Evolutionary conservation across 1,139 yeast genomes (phyloP), one percentile per base, ranked within the genome.

Genomic region (Suhomyces chickasaworum): DNA sequence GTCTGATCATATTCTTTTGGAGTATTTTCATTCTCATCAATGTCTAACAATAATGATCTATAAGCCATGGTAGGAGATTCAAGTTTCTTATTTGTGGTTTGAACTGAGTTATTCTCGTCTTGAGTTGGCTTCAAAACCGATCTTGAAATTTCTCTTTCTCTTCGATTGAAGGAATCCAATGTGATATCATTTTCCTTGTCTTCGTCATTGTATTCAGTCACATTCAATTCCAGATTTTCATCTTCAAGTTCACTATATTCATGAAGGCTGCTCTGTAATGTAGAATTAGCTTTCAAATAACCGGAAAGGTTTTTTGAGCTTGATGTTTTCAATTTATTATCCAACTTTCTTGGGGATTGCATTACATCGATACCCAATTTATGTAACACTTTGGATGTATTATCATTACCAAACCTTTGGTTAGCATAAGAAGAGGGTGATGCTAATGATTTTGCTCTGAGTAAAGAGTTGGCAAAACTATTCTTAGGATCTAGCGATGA

Each of bases 291-390:
- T 13, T 39, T 44, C 49, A 70, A 60, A 48, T 69, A 64, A 29
- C 66, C 60, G 3, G 78, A 63, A 38, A 78, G 71, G 49, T 72
- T 65, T 50, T 68, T 74, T 2, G 80, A 75, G 42, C 78, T 72
- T 4, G 79, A 72, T 23, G 79, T 73, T 52, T 76, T 73, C 45
- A 70, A 57, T 41, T 56, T 57, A n/a, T 63, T 53, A 32, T 52
- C 52, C n/a, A 65, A 52, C 42, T 53, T 59, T 18, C 53, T 40
- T n/a, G 70, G 65, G 34, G 60, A 53, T 43, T 61, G 56, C 49
- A 57, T 33, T 22, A 75, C 55, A 20, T 69, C 73, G 37, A 77
- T 73, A 3, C 83, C 82, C 41, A 77, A 59, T 49, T 66, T 71
- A 44, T 70, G 71, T 47, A 78, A 65, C 1, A 77, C 77, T 41